Evolutionary conservation across 345 rosid genomes (phyloP).

Genomic region (Dipteronia sinensis): DNA sequence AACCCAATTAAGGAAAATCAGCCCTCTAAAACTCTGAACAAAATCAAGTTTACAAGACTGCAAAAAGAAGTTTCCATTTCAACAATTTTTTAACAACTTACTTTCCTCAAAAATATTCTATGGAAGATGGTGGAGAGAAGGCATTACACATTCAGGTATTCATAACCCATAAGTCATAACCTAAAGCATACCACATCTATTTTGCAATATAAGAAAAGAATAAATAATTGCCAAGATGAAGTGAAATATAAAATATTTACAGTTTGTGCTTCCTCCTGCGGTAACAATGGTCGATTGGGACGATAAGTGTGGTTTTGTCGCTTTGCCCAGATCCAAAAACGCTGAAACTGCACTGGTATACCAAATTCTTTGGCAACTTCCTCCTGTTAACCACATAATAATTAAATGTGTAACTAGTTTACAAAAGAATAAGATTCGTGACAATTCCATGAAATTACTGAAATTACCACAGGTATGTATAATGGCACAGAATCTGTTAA

Average conservation of each 20-base stretch:
- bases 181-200: not conserved
- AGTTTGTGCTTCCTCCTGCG: constrained; percentile 83
- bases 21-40: not conserved
- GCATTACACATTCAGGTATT: not conserved
- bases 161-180: not conserved
- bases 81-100: not conserved
- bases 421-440: not conserved
- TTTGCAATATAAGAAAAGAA: not conserved
- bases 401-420: constrained; percentile 3
- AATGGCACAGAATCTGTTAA: not conserved
- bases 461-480: not conserved
- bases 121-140: not conserved
- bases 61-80: not conserved
- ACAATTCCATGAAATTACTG: not conserved
- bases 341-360: constrained; percentile 80
- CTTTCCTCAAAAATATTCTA: not conserved
- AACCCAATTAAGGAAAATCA: not conserved
- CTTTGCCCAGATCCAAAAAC: constrained; percentile 99
- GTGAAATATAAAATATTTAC: constrained; percentile 37
- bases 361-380: constrained; percentile 95
- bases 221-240: not conserved
- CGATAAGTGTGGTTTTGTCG: constrained; percentile 96
- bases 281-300: constrained; percentile 81
- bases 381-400: constrained; percentile 54
- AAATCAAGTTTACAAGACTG: not conserved